These are phyloP conservation scores for Dioscorea cayenensis DNA, from an alignment of 116 monocot genomes.

Conservation along the genomic window DNA sequence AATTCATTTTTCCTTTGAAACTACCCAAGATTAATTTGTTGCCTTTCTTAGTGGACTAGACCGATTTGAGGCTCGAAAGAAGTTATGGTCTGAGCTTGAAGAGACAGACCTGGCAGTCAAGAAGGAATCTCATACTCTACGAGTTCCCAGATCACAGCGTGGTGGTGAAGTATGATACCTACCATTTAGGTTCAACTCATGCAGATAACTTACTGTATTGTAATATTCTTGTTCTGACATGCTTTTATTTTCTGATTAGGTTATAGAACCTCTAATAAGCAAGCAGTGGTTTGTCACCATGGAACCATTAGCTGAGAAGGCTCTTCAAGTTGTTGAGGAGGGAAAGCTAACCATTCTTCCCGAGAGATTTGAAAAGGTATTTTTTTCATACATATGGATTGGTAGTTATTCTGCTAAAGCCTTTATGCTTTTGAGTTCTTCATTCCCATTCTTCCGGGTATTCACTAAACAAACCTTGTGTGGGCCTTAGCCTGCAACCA, in stretches of 20 bases:
- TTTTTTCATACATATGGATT: not conserved
- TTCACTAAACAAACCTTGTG: not conserved
- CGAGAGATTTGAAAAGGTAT: conserved; percentile 96
- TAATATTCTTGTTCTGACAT: not conserved
- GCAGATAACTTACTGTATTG: not conserved
- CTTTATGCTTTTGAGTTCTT: not conserved
- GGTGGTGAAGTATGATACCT: conserved; percentile 85
- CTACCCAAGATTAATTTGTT: conserved; percentile 3
- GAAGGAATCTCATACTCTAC: conserved; percentile 63
- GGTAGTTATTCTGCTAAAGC: not conserved
- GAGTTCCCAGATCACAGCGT: conserved; percentile 96
- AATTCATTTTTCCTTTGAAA: not conserved
- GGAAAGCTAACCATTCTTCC: conserved; percentile 78
- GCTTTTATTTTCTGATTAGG: conserved; percentile 23
- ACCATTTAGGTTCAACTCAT: not conserved
- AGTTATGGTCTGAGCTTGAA: conserved; percentile 90
- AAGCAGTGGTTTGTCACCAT: conserved; percentile 99
- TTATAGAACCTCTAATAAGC: conserved; percentile 94
- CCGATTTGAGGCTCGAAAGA: conserved; percentile 90
- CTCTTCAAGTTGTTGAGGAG: conserved; percentile 76
- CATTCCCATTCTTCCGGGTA: not conserved
- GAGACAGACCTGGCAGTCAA: conserved; percentile 84
- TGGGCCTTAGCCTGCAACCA: too few species aligned
- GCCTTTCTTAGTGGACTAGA: conserved; percentile 65
- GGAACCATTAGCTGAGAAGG: conserved; percentile 95